These are phyloP conservation scores for Phialemoniopsis sp. DNA, from an alignment of 2,329 filamentous ascomycete species.

Conservation along the genomic window DNA sequence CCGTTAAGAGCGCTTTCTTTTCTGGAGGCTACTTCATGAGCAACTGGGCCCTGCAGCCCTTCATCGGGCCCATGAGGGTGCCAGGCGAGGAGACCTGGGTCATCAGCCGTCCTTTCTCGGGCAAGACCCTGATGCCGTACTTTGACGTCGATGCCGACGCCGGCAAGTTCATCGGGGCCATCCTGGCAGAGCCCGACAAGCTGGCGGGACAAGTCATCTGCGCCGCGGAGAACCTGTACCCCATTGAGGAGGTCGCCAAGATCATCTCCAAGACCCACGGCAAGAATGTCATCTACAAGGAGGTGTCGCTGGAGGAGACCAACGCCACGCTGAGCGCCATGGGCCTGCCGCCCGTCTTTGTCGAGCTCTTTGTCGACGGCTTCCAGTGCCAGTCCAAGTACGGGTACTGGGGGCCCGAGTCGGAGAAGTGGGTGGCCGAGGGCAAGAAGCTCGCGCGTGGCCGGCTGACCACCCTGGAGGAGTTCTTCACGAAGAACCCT, in stretches of 20 bases:
- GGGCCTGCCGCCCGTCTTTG: not conserved
- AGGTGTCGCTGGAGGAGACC: slow-evolving; percentile 9
- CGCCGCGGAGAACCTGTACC: slow-evolving; percentile 33
- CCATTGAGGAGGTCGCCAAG: slow-evolving; percentile 29
- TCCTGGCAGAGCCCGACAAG: slow-evolving; percentile 35
- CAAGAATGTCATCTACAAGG: slow-evolving; percentile 19
- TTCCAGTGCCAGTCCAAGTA: too few relatives aligned
- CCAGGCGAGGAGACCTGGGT: slow-evolving; percentile 19
- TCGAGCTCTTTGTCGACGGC: too few relatives aligned
- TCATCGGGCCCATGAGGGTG: slow-evolving; percentile 17
- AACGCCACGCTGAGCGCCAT: slow-evolving; percentile 2
- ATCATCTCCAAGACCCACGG: slow-evolving; percentile 33
- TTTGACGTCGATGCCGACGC: slow-evolving; percentile 38
- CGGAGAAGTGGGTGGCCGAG: too few relatives aligned
- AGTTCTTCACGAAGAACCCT: slow-evolving; percentile 23
- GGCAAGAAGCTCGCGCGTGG: slow-evolving; percentile 9
- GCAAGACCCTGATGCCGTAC: slow-evolving; percentile 30
- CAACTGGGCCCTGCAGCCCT: slow-evolving; percentile 22
- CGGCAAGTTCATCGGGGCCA: slow-evolving; percentile 34
- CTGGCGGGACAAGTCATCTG: slow-evolving; percentile 37
- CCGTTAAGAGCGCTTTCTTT: slow-evolving; percentile 31
- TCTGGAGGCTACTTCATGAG: slow-evolving; percentile 36
- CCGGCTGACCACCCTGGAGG: slow-evolving; percentile 23
- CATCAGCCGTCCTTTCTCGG: slow-evolving; percentile 16
- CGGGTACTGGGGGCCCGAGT: too few relatives aligned